A percentile compares a stretch with the other conserved stretches of the same genome.
phyloP scores from a whole-genome alignment of 2,329 filamentous ascomycete species.

The Colletotrichum tofieldiae region DNA sequence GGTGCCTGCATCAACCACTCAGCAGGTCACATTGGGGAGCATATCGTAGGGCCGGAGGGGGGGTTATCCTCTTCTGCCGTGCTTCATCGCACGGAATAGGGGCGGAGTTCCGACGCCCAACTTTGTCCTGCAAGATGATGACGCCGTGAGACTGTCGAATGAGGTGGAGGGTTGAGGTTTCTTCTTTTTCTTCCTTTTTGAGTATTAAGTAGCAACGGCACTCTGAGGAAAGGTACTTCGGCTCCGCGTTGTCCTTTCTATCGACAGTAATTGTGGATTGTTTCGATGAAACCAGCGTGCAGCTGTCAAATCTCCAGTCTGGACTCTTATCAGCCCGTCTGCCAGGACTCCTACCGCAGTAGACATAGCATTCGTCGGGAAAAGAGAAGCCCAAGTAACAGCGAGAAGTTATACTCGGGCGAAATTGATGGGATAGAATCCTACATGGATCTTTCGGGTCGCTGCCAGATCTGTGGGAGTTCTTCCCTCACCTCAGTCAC shows the following conservation, averaged over 20 bases:
- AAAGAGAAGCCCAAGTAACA: background rate
- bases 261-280: background rate
- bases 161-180: background rate
- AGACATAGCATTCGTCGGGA: background rate
- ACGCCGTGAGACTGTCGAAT: background rate
- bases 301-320: background rate
- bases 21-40: background rate
- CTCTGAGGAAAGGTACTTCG: background rate
- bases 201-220: background rate
- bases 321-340: background rate
- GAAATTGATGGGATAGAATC: background rate
- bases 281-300: background rate
- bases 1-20: constrained; percentile 6
- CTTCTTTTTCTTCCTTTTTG: too few relatives aligned
- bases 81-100: background rate
- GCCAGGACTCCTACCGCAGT: background rate
- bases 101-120: background rate
- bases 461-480: background rate
- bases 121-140: background rate
- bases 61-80: constrained; percentile 3
- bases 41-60: constrained; percentile 1
- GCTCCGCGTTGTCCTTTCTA: background rate
- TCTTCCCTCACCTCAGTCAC: background rate
- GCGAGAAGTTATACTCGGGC: background rate
- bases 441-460: background rate